phyloP scores from a whole-genome alignment of 306 rosid species.

The Vigna trinervia region DNA sequence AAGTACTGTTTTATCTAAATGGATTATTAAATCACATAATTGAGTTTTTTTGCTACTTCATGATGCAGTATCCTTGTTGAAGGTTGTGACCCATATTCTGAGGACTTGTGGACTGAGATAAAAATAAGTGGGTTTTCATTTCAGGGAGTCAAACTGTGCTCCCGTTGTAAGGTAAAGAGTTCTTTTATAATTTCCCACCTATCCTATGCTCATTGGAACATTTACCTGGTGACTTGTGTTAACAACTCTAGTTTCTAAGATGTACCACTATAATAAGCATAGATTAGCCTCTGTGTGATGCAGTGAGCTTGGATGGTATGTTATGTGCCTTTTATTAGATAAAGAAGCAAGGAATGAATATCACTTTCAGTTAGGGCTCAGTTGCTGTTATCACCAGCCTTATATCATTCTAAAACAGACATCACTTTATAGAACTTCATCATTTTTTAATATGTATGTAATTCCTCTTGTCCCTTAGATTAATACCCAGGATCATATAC shows the following conservation, averaged over 20 bases:
- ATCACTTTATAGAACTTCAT: constrained; percentile 17
- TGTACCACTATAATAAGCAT: not conserved
- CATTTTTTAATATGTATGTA: not conserved
- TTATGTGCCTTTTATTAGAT: too few relatives aligned
- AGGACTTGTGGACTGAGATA: constrained; percentile 87
- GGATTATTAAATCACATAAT: constrained; percentile 20
- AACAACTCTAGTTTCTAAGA: constrained; percentile 31
- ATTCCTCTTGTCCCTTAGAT: not conserved
- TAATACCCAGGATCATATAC: not conserved
- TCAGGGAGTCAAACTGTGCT: constrained; percentile 80
- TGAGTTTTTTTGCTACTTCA: constrained; percentile 27
- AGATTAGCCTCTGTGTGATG: not conserved
- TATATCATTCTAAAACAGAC: constrained; percentile 3
- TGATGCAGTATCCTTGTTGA: constrained; percentile 72
- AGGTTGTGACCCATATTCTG: constrained; percentile 82
- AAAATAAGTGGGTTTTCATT: constrained; percentile 63
- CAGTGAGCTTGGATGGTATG: too few relatives aligned
- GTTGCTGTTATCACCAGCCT: not conserved
- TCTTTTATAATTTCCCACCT: constrained; percentile 4
- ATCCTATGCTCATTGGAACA: constrained; percentile 19
- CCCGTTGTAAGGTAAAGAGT: constrained; percentile 84
- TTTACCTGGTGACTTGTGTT: constrained; percentile 6
- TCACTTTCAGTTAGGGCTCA: not conserved
- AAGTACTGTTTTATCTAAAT: constrained; percentile 17
- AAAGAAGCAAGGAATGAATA: not conserved